Evolutionary conservation across 768 basidiomycete genomes (phyloP).

Genomic region (Hirschioporus abietinus): DNA sequence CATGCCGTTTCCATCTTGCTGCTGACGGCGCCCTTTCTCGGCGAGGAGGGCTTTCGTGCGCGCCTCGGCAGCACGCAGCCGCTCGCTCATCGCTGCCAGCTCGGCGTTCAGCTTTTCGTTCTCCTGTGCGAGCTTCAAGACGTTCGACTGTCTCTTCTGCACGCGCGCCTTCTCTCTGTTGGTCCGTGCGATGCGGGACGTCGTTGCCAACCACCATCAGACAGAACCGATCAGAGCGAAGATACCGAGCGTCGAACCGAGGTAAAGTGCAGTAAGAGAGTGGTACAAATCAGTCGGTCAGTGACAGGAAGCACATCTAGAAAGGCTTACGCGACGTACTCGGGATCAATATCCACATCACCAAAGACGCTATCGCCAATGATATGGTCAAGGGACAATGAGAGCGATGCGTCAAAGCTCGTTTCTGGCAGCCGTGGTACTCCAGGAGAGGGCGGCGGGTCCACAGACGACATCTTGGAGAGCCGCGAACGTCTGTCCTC

Average conservation of each 20-base stretch:
- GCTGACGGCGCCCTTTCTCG: conserved; percentile 24
- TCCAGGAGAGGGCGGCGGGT: conserved; percentile 25
- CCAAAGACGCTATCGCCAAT: conserved; percentile 24
- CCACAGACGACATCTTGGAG: not conserved
- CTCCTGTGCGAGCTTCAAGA: conserved; percentile 71
- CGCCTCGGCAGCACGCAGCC: conserved; percentile 66
- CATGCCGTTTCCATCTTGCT: not conserved
- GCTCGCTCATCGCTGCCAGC: conserved; percentile 67
- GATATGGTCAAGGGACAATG: conserved; percentile 33
- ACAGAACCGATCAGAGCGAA: conserved; percentile 15
- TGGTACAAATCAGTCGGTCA: not conserved
- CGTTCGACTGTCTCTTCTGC: conserved; percentile 73
- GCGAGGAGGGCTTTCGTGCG: conserved; percentile 44
- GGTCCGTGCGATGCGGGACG: not conserved
- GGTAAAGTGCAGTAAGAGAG: not conserved
- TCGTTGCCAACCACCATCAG: not conserved
- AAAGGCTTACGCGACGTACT: conserved; percentile 36
- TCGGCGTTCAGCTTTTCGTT: conserved; percentile 75
- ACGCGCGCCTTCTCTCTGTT: conserved; percentile 25
- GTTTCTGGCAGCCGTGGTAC: conserved; percentile 50
- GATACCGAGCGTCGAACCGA: conserved; percentile 9
- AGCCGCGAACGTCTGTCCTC: not conserved
- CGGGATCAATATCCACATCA: conserved; percentile 20
- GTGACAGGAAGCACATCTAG: not conserved
- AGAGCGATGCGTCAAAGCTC: conserved; percentile 38